These are phyloP conservation scores for Neurospora pannonica DNA, from an alignment of 495 filamentous ascomycete genomes.

Conservation along the genomic window DNA sequence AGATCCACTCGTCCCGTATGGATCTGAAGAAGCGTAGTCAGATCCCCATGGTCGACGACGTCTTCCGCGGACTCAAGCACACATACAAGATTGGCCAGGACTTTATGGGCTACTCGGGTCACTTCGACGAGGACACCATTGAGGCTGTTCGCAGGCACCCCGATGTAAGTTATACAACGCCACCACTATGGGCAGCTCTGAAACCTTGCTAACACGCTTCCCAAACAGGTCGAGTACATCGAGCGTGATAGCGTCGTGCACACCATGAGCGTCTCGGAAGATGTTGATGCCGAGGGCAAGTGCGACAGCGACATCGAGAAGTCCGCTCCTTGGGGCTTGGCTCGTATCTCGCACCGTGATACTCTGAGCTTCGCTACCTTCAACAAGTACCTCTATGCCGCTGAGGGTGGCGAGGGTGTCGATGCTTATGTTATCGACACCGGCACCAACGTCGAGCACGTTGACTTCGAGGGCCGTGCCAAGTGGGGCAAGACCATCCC, in stretches of 20 bases:
- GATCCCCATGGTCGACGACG: constrained; percentile 56
- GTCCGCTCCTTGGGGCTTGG: constrained; percentile 94
- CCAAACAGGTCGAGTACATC: constrained; percentile 81
- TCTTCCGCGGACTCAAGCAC: constrained; percentile 83
- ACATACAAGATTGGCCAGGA: constrained; percentile 82
- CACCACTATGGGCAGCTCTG: background rate
- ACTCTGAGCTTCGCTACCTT: constrained; percentile 79
- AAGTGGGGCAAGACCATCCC: constrained; percentile 97
- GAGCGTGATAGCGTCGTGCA: constrained; percentile 90
- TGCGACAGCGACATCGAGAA: constrained; percentile 57
- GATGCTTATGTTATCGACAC: constrained; percentile 99
- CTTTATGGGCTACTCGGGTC: constrained; percentile 85
- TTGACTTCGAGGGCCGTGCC: constrained; percentile 94
- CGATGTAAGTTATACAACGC: constrained; percentile 63
- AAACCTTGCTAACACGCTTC: constrained; percentile 6
- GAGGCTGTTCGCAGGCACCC: constrained; percentile 92
- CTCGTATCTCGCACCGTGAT: constrained; percentile 92
- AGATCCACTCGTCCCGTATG: constrained; percentile 59
- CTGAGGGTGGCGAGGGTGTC: constrained; percentile 90
- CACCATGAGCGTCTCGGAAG: constrained; percentile 44
- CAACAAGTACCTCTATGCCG: constrained; percentile 95
- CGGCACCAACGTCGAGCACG: constrained; percentile 85
- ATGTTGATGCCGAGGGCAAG: constrained; percentile 12
- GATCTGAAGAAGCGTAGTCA: constrained; percentile 88
- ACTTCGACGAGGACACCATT: constrained; percentile 89